phyloP scores from a whole-genome alignment of 257 asterid genomes.

The Salvia splendens region DNA sequence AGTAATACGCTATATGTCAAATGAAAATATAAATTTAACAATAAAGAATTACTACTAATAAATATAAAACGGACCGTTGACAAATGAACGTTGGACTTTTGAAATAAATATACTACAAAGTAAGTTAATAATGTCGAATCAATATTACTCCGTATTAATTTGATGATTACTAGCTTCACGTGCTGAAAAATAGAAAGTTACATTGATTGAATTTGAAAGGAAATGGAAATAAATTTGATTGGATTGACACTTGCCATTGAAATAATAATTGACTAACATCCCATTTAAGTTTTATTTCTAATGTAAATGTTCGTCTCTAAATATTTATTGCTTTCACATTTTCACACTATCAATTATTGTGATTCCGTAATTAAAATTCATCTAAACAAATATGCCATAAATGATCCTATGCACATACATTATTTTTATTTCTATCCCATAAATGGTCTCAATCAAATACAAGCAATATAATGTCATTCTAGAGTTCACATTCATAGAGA shows the following conservation, averaged over 20 bases:
- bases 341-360: slow-evolving; percentile 18
- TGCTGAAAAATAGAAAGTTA: too few species aligned
- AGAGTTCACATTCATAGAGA: slow-evolving; percentile 30
- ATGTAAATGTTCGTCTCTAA: neutral
- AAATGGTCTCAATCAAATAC: slow-evolving; percentile 27
- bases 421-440: neutral
- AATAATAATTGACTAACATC: neutral
- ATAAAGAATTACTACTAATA: too few species aligned
- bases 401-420: slow-evolving; percentile 22
- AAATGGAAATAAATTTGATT: neutral
- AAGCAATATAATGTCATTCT: slow-evolving; percentile 5
- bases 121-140: too few species aligned
- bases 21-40: too few species aligned
- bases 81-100: too few species aligned
- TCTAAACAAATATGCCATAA: slow-evolving; percentile 27
- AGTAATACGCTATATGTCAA: too few species aligned
- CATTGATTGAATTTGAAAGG: neutral
- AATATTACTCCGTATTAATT: too few species aligned
- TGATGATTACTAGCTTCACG: too few species aligned
- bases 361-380: neutral
- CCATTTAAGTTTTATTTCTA: neutral
- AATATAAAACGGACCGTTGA: too few species aligned
- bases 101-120: too few species aligned
- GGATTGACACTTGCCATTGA: neutral
- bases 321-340: slow-evolving; percentile 25